phyloP scores from a whole-genome alignment of 2,329 filamentous ascomycete genomes.

The Ascosphaera aggregata region DNA sequence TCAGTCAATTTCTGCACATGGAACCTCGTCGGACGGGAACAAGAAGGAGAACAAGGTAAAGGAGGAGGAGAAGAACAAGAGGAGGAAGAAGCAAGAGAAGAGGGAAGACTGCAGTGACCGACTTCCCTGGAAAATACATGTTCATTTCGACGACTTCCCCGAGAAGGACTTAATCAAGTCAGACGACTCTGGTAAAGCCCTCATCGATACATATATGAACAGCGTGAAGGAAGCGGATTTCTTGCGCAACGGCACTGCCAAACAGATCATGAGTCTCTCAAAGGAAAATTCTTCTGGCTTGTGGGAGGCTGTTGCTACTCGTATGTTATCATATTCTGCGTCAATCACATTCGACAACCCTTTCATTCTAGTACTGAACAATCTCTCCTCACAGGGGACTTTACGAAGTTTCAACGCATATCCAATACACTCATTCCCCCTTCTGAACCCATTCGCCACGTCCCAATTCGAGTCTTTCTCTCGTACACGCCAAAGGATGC shows the following conservation, averaged over 20 bases:
- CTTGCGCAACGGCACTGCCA: constrained; percentile 65
- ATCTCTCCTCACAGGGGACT: constrained; percentile 51
- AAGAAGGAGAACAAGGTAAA: background rate
- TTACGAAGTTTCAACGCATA: constrained; percentile 46
- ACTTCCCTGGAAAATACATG: constrained; percentile 38
- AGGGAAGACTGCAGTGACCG: too few species aligned
- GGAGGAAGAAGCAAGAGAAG: constrained; percentile 1
- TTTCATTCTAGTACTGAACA: background rate
- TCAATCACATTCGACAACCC: background rate
- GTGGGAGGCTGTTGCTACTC: constrained; percentile 58
- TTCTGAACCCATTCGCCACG: constrained; percentile 44
- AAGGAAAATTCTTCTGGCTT: constrained; percentile 63
- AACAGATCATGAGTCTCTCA: constrained; percentile 71
- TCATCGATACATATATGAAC: constrained; percentile 45
- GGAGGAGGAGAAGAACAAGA: constrained; percentile 1
- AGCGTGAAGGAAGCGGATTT: constrained; percentile 67
- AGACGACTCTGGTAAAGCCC: constrained; percentile 28
- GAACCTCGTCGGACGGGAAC: constrained; percentile 1
- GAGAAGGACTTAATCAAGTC: constrained; percentile 33
- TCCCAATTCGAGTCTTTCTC: constrained; percentile 78
- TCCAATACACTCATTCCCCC: constrained; percentile 52
- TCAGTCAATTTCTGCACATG: constrained; percentile 9
- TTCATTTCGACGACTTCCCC: constrained; percentile 37
- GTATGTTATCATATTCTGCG: constrained; percentile 21
- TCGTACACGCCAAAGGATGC: constrained; percentile 36